Evolutionary conservation across 106 monocot genomes (phyloP), one percentile per base, ranked within the genome.

Genomic region (Dioscorea alata): DNA sequence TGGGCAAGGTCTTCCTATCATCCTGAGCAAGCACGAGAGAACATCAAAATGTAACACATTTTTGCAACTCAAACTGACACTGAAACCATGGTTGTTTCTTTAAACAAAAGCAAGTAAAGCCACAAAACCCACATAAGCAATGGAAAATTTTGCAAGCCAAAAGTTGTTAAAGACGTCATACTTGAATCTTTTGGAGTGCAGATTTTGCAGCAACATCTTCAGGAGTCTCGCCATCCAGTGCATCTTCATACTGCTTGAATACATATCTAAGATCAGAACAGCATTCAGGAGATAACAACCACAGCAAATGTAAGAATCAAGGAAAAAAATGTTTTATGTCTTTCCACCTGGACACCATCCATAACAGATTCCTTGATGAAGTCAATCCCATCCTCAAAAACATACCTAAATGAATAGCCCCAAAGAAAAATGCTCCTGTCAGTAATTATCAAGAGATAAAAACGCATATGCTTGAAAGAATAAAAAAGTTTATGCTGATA

Each of bases 311-410:
- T 58, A 58, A 48, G 12, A 48, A 59, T 14, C 18, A 53, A 73
- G 59, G 64, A 64, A 54, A 31, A 18, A 28, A 18, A 68, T 65
- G n/a, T 53, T 21, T 50, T 60, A 62, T 60, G 60, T 56, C 23
- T 2, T 63, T 75, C 61, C 81, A 66, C 90, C 84, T 90, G 67
- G 15, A 53, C 69, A 21, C 89, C 92, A 76, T 86, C 96, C 78
- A 96, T 86, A 21, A 89, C 86, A 31, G 85, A 84, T 61, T 79
- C 86, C 77, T 84, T 96, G 53, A 96, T 87, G 75, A 96, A 96
- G 61, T 92, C 82, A 70, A 96, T 80, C 13, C 79, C 80, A 83
- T 96, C 92, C 75, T 96, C 96, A 76, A 96, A 96, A 23, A 96
- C 96, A 80, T 82, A 96, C 75, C 96, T 96, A 63, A 4, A 50